Conservation (phyloP, 2,329 filamentous ascomycete genomes). For the Ophiostoma ips region DNA sequence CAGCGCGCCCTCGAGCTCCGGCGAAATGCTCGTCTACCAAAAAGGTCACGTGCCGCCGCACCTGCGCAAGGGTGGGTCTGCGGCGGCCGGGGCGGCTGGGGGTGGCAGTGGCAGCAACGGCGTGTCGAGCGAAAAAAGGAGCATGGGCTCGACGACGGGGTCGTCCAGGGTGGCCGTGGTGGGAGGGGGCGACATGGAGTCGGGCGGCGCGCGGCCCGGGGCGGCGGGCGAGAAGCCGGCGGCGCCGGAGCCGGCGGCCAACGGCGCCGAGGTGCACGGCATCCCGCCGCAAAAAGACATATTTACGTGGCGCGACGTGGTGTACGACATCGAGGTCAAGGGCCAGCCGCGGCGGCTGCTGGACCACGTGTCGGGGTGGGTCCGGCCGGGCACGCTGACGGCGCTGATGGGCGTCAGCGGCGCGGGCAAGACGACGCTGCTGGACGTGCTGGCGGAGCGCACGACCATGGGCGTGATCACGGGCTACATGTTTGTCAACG, state of each 20-base stretch:
- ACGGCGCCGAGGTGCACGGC: background rate
- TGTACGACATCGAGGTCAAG: conserved; percentile 49
- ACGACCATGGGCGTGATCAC: conserved; percentile 64
- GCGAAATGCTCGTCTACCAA: conserved; percentile 8
- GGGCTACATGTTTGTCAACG: conserved; percentile 66
- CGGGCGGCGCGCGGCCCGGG: background rate
- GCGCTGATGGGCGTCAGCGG: conserved; percentile 70
- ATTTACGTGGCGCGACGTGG: conserved; percentile 62
- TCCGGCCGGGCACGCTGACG: conserved; percentile 65
- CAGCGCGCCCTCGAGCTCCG: conserved; percentile 49
- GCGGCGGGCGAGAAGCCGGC: background rate
- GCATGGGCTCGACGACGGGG: background rate
- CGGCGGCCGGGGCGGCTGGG: background rate
- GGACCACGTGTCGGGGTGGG: conserved; percentile 70
- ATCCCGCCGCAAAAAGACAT: conserved; percentile 35
- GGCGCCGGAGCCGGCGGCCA: conserved; percentile 21
- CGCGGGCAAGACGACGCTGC: conserved; percentile 77
- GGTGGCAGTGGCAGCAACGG: background rate
- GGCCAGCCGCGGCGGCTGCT: conserved; percentile 54
- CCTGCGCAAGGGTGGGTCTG: background rate
- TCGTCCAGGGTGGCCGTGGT: too few relatives aligned
- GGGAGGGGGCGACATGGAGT: background rate
- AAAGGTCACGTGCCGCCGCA: background rate
- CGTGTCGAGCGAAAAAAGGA: background rate
- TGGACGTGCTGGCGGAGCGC: conserved; percentile 69